Evolutionary conservation across 2,329 filamentous ascomycete species (phyloP).

Genomic region (Paracoccidioides brasiliensis): DNA sequence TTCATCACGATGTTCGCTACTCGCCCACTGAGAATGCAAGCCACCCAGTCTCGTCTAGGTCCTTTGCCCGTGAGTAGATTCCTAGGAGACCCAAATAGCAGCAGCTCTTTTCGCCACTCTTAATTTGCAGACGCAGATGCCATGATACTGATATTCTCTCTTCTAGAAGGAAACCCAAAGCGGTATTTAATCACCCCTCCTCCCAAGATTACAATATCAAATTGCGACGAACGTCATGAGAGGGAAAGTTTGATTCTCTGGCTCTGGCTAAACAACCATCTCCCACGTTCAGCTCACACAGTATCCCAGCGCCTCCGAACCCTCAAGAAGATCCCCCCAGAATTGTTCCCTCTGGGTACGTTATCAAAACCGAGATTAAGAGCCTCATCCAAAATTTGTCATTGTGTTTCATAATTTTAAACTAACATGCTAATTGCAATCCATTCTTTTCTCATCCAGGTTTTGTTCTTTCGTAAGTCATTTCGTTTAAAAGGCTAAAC

Average conservation of each 20-base stretch:
- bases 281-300: slow-evolving; percentile 60
- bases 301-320: slow-evolving; percentile 88
- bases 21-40: slow-evolving; percentile 50
- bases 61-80: slow-evolving; percentile 55
- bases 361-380: slow-evolving; percentile 12
- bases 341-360: slow-evolving; percentile 89
- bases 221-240: no score
- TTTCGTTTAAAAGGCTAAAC: slow-evolving; percentile 8
- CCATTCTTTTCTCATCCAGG: slow-evolving; percentile 36
- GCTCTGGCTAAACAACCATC: neutral
- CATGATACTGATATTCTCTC: slow-evolving; percentile 7
- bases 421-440: no score
- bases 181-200: slow-evolving; percentile 34
- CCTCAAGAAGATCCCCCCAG: slow-evolving; percentile 79
- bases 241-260: no score
- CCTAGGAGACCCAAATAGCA: neutral
- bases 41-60: slow-evolving; percentile 34
- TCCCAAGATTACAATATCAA: neutral
- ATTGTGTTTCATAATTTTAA: no score
- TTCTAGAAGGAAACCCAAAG: slow-evolving; percentile 50
- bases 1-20: slow-evolving; percentile 50
- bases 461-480: slow-evolving; percentile 67
- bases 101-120: slow-evolving; percentile 6
- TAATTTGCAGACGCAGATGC: slow-evolving; percentile 11
- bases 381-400: no score